Evolutionary conservation across 176 grass and related monocot genomes (phyloP).

Genomic region (Aegilops sharonensis): DNA sequence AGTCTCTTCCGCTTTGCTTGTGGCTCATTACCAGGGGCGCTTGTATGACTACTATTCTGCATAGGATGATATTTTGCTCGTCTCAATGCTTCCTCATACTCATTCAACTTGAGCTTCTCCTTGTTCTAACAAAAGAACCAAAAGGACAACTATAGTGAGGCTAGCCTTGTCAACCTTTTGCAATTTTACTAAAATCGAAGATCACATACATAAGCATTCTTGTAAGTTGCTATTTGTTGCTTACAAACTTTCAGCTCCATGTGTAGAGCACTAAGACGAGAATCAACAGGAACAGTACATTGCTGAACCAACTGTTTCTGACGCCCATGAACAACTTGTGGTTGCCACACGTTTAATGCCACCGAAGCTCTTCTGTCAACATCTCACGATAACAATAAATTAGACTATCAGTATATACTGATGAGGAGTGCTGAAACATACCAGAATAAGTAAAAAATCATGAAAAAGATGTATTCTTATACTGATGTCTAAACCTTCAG

Average conservation of each 20-base stretch:
- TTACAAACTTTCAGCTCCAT: constrained; percentile 98
- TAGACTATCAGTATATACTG: neutral
- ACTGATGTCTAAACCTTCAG: neutral
- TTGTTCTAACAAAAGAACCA: constrained; percentile 53
- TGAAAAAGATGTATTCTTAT: neutral
- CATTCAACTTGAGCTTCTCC: constrained; percentile 59
- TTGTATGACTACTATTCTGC: constrained; percentile 25
- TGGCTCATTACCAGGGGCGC: constrained; percentile 14
- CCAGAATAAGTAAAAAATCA: neutral
- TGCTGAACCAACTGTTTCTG: constrained; percentile 95
- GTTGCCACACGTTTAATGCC: constrained; percentile 96
- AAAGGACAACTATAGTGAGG: constrained; percentile 42
- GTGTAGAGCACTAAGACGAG: constrained; percentile 60
- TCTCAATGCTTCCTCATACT: constrained; percentile 57
- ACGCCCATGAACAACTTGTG: constrained; percentile 73
- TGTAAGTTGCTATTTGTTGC: constrained; percentile 80
- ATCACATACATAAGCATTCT: constrained; percentile 77
- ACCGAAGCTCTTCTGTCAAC: constrained; percentile 73
- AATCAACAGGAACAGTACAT: constrained; percentile 77
- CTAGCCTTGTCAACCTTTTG: neutral
- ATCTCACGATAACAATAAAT: neutral
- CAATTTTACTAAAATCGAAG: constrained; percentile 20
- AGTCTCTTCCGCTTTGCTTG: constrained; percentile 52
- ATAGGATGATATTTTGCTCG: constrained; percentile 80
- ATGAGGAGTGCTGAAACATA: neutral